These are phyloP conservation scores for Colletotrichum plurivorum DNA, from an alignment of 2,329 filamentous ascomycete species.

Conservation along the genomic window DNA sequence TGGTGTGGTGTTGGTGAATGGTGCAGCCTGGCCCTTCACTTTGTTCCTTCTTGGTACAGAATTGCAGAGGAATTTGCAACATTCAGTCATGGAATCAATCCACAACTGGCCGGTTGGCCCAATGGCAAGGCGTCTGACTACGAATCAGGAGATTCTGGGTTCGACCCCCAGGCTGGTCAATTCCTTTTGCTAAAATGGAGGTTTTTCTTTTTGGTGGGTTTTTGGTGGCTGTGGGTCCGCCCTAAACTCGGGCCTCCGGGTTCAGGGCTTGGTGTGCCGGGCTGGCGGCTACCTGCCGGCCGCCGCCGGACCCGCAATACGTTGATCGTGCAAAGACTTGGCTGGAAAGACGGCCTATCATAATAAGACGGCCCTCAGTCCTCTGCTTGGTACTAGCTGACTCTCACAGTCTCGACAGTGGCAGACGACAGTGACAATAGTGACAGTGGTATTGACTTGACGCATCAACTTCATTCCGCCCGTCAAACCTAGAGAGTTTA, in stretches of 20 bases:
- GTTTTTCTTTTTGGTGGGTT: not conserved
- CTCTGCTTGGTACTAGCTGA: no score
- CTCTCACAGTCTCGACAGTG: no score
- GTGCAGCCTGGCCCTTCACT: no score
- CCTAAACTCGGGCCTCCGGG: slow-evolving; percentile 6
- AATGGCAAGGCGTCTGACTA: slow-evolving; percentile 61
- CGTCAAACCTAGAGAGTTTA: not conserved
- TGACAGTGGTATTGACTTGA: no score
- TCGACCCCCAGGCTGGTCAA: slow-evolving; percentile 41
- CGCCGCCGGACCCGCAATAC: not conserved
- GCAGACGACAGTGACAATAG: no score
- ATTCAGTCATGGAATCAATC: not conserved
- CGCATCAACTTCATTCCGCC: no score
- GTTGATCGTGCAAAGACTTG: no score
- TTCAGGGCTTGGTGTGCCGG: not conserved
- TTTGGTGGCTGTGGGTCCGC: slow-evolving; percentile 17
- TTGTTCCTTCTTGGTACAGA: not conserved
- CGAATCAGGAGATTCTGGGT: slow-evolving; percentile 44
- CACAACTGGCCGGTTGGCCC: slow-evolving; percentile 46
- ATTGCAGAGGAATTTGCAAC: fast-evolving
- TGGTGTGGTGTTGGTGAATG: no score
- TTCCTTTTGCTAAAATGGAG: not conserved
- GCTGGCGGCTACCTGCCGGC: not conserved
- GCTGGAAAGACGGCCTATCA: no score
- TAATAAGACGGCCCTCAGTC: no score